phyloP scores from a whole-genome alignment of 2,329 filamentous ascomycete genomes.

The Aspergillus sp. region DNA sequence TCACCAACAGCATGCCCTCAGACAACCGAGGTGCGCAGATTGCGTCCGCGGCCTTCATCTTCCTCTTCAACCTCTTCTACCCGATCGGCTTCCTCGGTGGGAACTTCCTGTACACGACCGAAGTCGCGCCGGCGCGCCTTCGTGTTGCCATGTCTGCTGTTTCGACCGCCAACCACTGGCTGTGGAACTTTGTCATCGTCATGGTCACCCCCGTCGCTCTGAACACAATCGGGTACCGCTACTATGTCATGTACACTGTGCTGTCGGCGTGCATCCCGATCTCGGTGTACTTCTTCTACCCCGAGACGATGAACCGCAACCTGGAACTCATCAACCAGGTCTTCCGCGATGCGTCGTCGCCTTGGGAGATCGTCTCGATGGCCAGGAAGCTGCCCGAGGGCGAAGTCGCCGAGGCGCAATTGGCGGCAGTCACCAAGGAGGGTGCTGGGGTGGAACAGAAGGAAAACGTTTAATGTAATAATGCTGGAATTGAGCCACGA shows the following conservation, averaged over 20 bases:
- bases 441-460: not conserved
- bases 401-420: constrained; percentile 26
- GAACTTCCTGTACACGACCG: constrained; percentile 21
- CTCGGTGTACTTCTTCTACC: constrained; percentile 22
- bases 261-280: constrained; percentile 15
- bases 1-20: constrained; percentile 34
- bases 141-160: constrained; percentile 10
- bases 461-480: not conserved
- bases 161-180: constrained; percentile 7
- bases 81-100: constrained; percentile 22
- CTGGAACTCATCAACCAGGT: constrained; percentile 20
- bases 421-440: not conserved
- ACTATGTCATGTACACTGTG: constrained; percentile 22
- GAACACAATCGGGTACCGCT: constrained; percentile 17
- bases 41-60: constrained; percentile 41
- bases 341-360: constrained; percentile 18
- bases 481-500: too few relatives aligned
- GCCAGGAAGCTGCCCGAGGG: constrained; percentile 5
- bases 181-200: constrained; percentile 21
- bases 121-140: constrained; percentile 19
- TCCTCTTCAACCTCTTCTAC: constrained; percentile 64
- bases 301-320: constrained; percentile 21
- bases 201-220: constrained; percentile 23
- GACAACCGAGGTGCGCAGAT: constrained; percentile 14
- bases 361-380: constrained; percentile 11